Evolutionary conservation across 2,329 filamentous ascomycete species (phyloP).

Genomic region (Monascus ruber): DNA sequence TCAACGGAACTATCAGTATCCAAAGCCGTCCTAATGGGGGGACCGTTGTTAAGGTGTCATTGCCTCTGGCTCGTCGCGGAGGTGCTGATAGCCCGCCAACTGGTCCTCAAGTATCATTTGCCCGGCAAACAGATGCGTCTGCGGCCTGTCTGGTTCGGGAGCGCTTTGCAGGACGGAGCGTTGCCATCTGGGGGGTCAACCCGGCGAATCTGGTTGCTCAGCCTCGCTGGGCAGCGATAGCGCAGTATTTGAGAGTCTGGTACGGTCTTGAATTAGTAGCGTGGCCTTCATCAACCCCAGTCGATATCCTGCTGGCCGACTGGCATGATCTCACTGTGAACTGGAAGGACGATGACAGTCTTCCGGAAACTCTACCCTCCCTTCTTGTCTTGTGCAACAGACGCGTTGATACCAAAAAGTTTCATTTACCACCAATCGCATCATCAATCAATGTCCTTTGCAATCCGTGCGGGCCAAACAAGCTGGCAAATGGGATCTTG

Average conservation of each 20-base stretch:
- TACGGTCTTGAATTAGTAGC: conserved; percentile 23
- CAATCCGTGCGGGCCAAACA: conserved; percentile 31
- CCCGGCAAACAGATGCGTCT: conserved; percentile 12
- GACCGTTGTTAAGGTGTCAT: conserved; percentile 42
- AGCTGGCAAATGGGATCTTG: conserved; percentile 26
- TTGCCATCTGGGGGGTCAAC: conserved; percentile 19
- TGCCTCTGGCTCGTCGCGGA: conserved; percentile 29
- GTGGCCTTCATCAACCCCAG: conserved; percentile 13
- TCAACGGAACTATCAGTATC: conserved; percentile 50
- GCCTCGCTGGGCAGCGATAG: conserved; percentile 16
- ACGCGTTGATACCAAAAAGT: conserved; percentile 18
- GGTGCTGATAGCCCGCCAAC: conserved; percentile 14
- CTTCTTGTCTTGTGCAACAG: conserved; percentile 29
- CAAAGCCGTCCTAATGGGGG: conserved; percentile 43
- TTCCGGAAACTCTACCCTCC: conserved; percentile 13
- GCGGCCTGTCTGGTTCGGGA: conserved; percentile 15
- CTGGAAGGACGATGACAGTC: conserved; percentile 4
- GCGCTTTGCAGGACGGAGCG: conserved; percentile 12
- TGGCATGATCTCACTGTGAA: conserved; percentile 16
- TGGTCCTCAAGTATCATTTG: conserved; percentile 7
- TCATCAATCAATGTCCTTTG: conserved; percentile 26
- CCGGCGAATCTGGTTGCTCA: conserved; percentile 8
- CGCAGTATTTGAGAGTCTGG: conserved; percentile 25
- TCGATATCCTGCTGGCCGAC: conserved; percentile 26
- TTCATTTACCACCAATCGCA: conserved; percentile 19